Conservation (phyloP, 148 eudicot species). For the Chenopodium berlandieri region DNA sequence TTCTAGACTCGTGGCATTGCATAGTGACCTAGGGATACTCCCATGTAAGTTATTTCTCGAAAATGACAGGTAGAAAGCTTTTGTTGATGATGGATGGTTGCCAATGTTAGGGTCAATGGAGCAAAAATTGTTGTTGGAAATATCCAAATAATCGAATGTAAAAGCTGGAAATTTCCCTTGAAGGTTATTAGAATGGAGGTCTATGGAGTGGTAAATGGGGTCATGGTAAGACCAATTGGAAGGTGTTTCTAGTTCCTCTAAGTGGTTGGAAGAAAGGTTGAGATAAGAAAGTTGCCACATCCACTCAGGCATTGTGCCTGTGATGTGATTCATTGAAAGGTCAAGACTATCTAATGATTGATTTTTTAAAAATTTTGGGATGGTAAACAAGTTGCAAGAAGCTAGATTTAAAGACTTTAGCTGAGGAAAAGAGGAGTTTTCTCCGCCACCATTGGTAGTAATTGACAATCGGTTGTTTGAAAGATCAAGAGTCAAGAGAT, state of each 20-base stretch:
- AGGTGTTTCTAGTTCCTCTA: constrained; percentile 24
- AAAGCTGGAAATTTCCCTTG: constrained; percentile 36
- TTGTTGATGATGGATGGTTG: background rate
- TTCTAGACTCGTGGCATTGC: background rate
- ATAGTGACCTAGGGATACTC: constrained; percentile 14
- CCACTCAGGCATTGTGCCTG: constrained; percentile 8
- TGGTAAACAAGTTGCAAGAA: constrained; percentile 29
- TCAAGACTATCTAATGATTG: constrained; percentile 7
- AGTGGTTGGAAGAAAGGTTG: constrained; percentile 22
- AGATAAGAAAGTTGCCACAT: background rate
- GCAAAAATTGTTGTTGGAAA: constrained; percentile 24
- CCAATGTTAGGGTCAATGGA: background rate
- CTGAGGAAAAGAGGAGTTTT: constrained; percentile 23
- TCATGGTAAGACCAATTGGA: too few relatives aligned
- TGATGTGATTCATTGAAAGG: constrained; percentile 30
- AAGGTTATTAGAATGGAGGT: constrained; percentile 45
- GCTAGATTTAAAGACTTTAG: constrained; percentile 25
- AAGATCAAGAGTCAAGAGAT: constrained; percentile 33
- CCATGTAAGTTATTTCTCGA: background rate
- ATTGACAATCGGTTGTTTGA: constrained; percentile 36
- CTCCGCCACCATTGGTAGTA: background rate
- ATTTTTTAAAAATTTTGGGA: constrained; percentile 24
- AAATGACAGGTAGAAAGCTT: constrained; percentile 11
- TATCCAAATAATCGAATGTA: constrained; percentile 17
- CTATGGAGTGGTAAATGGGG: too few relatives aligned